Evolutionary conservation across 331 rosid genomes (phyloP).

Genomic region (Prunus yedoensis): DNA sequence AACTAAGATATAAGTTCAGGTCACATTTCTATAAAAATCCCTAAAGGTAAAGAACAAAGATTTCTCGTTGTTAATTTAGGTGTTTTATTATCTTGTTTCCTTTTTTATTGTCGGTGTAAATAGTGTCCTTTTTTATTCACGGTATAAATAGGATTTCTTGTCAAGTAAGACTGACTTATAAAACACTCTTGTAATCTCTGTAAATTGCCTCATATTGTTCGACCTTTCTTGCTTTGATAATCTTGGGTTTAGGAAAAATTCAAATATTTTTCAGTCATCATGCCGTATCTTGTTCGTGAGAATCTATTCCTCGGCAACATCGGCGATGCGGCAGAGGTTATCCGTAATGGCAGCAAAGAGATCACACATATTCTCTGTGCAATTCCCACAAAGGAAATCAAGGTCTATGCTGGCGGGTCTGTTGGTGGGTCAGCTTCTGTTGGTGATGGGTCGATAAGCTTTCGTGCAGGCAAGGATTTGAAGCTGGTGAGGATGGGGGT

Average conservation of each 20-base stretch:
- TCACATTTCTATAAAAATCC: too few species aligned
- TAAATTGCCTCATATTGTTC: too few species aligned
- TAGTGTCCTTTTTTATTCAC: too few species aligned
- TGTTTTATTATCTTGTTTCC: too few species aligned
- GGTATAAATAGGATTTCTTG: too few species aligned
- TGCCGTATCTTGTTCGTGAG: slow-evolving; percentile 83
- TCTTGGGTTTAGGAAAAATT: background rate
- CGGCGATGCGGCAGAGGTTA: slow-evolving; percentile 64
- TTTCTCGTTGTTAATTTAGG: too few species aligned
- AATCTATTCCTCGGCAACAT: slow-evolving; percentile 78
- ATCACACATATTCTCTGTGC: slow-evolving; percentile 68
- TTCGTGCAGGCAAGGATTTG: slow-evolving; percentile 72
- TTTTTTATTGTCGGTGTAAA: too few species aligned
- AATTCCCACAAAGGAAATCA: slow-evolving; percentile 65
- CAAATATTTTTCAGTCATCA: slow-evolving; percentile 17
- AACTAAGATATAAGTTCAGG: too few species aligned
- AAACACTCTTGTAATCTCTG: too few species aligned
- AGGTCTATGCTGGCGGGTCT: slow-evolving; percentile 47
- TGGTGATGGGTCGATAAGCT: slow-evolving; percentile 35
- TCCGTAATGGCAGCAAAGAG: slow-evolving; percentile 47
- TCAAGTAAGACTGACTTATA: too few species aligned
- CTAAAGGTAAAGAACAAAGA: too few species aligned
- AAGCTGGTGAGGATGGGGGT: slow-evolving; percentile 84
- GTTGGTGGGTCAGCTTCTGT: slow-evolving; percentile 30
- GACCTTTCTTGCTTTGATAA: background rate